Conservation (phyloP, 2,329 filamentous ascomycete species). For the Drechslerella stenobrocha region DNA sequence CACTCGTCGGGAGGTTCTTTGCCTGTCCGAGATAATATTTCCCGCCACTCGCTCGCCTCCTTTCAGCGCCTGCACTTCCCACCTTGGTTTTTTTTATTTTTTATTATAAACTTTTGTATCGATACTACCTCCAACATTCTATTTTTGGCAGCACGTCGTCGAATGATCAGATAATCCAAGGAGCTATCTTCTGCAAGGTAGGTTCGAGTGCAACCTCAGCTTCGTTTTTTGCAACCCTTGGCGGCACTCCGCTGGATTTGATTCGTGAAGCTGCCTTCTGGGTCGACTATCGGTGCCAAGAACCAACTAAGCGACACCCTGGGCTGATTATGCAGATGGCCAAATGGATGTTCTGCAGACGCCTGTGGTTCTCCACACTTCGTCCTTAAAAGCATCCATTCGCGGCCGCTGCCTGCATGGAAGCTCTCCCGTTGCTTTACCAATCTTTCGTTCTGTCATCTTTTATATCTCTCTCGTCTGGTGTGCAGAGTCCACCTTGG, state of each 20-base stretch:
- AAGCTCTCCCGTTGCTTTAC: not conserved
- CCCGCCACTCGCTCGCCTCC: constrained; percentile 5
- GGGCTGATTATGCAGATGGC: not conserved
- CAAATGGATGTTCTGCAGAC: not conserved
- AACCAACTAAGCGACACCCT: not conserved
- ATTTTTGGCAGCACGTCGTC: constrained; percentile 28
- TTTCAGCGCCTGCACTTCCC: constrained; percentile 31
- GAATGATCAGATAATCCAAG: constrained; percentile 34
- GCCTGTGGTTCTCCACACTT: not conserved
- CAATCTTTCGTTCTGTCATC: not conserved
- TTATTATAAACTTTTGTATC: constrained; percentile 2
- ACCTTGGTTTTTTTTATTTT: constrained; percentile 13
- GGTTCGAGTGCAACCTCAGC: constrained; percentile 43
- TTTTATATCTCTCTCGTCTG: not conserved
- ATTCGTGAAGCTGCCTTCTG: constrained; percentile 33
- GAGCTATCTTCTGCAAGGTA: constrained; percentile 32
- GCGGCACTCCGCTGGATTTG: constrained; percentile 7
- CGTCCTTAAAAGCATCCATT: not conserved
- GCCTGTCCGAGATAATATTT: not conserved
- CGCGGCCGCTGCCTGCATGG: not conserved
- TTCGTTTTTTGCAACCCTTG: constrained; percentile 19
- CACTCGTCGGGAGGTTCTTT: too few relatives aligned
- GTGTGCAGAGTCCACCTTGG: constrained; percentile 3
- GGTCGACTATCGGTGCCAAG: constrained; percentile 5
- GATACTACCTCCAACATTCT: constrained; percentile 7